Base-by-base conservation (phyloP, 768 basidiomycete genomes). In the Tylopilus plumbeoviolaceoides region DNA sequence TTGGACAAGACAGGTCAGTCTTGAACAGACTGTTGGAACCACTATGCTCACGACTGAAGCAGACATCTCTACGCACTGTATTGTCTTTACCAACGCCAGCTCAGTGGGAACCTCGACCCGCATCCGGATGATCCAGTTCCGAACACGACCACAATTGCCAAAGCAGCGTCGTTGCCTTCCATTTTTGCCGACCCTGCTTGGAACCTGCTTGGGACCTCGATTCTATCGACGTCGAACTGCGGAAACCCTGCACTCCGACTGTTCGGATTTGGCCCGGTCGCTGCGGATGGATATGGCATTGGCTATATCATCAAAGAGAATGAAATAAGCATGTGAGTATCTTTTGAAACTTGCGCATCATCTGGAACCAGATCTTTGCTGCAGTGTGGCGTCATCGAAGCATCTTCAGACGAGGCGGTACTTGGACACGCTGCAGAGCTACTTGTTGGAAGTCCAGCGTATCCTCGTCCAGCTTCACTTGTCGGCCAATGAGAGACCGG, bases 221-320 rank as follows among this genome's bases (percentile, higher is more conserved):
- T 95, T 46, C 68, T 98, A n/a, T 89, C 87, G n/a, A 97, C 94
- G 1, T 92, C 90, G 8, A 99, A 99, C 71, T 98, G 95, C 64
- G 95, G 95, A 2, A 97, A 99, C 69, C 94, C 95, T 1, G 94
- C 94, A 8, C 70, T 97, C 64, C 75, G 92, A 28, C 70, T 95
- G 54, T 95, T 97, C 59, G 95, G 95, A 7, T 99, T 98, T 63
- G 95, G 95, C 0, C 92, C 95, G 4, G 93, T 95, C 53, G 89
- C 93, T 2, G 88, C 89, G 18, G 93, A 97, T 59, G 95, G 95
- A 1, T 95, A 92, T 63, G 95, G 23, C 5, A 23, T 23, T 23
- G 23, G 23, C 23, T 23, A 23, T 23, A 23, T 23, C 23, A 23
- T 23, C 77, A 98, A 98, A 71, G 94, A 97, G 59, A 87, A 95